Percentiles rank a stretch among this genome's conserved stretches.
phyloP scores from a whole-genome alignment of 768 basidiomycete species.

The Hericium rajendrae region DNA sequence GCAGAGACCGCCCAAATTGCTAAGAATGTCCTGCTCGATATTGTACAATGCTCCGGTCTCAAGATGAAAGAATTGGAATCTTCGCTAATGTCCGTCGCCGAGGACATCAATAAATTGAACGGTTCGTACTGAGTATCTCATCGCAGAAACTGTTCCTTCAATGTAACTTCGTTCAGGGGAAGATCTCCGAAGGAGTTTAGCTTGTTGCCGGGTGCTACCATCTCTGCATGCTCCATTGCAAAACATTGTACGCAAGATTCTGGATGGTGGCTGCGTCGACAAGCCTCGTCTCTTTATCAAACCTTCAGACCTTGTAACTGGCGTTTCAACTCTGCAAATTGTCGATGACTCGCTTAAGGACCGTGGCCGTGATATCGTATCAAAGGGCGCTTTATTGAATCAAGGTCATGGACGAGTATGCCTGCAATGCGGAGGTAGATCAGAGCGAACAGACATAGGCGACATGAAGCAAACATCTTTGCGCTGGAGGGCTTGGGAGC shows the following conservation, averaged over 20 bases:
- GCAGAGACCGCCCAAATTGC: slow-evolving; percentile 59
- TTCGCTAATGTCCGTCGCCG: slow-evolving; percentile 31
- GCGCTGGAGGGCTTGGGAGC: slow-evolving; percentile 57
- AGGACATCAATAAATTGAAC: slow-evolving; percentile 18
- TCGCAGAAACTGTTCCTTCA: background rate
- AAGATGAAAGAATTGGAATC: slow-evolving; percentile 43
- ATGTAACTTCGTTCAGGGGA: slow-evolving; percentile 29
- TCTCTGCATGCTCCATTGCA: slow-evolving; percentile 34
- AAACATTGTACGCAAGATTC: slow-evolving; percentile 37
- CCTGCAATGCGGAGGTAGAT: slow-evolving; percentile 53
- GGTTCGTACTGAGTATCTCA: slow-evolving; percentile 10
- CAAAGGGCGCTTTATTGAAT: slow-evolving; percentile 42
- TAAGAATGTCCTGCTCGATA: slow-evolving; percentile 50
- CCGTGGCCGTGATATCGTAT: slow-evolving; percentile 49
- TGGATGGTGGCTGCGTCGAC: slow-evolving; percentile 41
- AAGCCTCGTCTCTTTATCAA: slow-evolving; percentile 67
- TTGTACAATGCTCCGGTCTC: slow-evolving; percentile 56
- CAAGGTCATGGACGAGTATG: slow-evolving; percentile 35
- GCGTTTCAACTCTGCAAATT: slow-evolving; percentile 34
- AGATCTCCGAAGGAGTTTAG: slow-evolving; percentile 42
- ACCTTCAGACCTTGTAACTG: slow-evolving; percentile 60
- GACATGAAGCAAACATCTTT: slow-evolving; percentile 26
- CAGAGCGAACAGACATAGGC: slow-evolving; percentile 27
- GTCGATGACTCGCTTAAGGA: slow-evolving; percentile 27
- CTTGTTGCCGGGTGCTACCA: slow-evolving; percentile 47